Base-by-base conservation (phyloP, 2,329 filamentous ascomycete species). In the Hypoxylon sp. region DNA sequence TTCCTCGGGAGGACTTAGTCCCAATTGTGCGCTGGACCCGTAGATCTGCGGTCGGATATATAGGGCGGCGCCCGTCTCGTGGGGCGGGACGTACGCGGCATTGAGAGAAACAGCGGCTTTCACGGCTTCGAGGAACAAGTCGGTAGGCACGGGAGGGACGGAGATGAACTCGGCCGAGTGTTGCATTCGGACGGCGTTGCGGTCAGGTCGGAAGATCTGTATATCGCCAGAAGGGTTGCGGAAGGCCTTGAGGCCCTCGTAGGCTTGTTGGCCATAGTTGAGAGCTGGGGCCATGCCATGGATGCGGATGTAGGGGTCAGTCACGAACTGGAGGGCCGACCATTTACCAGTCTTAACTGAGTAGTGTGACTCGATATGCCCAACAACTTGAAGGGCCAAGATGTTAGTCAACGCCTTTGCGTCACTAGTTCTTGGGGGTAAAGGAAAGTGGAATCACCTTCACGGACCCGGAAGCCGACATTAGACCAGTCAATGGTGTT, bases 221-320 rank as follows among this genome's bases (percentile, higher is more conserved):
- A 98, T 94, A 65, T 84, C 78, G 79, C 91, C 88, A 63, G 86
- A 83, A 17, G 93, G 92, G 2, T 86, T 84, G 69, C 95, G 93
- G 87, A 98, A 98, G 60, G 95, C 94, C 82, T 98, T 98, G 79
- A 98, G 89, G n/a, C 96, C 96, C 80, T 99, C 96, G 84, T 97
- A 99, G 75, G 93, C 95, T 83, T 98, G 96, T 79, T 97, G 94
- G 64, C 95, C 94, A 80, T 99, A 99, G 86, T 99, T 99, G 72
- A 98, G 88, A 46, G 90, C 95, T 0, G 96, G 94, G 0, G 94
- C 91, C 93, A 99, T 96, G 80, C 95, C 96, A 81, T 98, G 95
- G 77, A 98, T 90, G 72, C 90, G 90, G 74, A 98, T 88, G 83
- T 87, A 94, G 5, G 95, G 95, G 75, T 95, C 93, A 67, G 88